Conservation (phyloP, 768 basidiomycete species). For the Kondoa malvinella region DNA sequence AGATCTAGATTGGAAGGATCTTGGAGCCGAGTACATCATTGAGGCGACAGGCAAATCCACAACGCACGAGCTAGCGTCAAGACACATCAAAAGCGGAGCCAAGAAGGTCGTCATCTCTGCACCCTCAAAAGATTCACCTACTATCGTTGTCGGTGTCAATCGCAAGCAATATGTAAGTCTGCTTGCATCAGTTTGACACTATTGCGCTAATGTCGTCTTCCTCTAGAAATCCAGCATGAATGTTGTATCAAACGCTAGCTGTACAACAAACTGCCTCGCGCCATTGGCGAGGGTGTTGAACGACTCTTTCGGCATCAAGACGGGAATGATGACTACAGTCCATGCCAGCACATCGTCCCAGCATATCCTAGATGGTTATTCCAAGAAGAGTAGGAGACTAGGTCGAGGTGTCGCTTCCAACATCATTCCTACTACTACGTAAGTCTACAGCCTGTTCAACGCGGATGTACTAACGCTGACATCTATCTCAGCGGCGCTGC, state of each 20-base stretch:
- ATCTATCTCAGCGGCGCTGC: constrained; percentile 31
- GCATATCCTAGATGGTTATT: constrained; percentile 32
- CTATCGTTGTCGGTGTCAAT: constrained; percentile 32
- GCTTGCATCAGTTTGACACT: not conserved
- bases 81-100: constrained; percentile 28
- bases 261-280: constrained; percentile 33
- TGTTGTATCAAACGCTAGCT: constrained; percentile 31
- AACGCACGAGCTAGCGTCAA: constrained; percentile 26
- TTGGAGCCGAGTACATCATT: constrained; percentile 30
- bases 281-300: constrained; percentile 32
- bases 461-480: no score
- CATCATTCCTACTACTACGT: constrained; percentile 30
- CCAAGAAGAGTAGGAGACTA: constrained; percentile 25
- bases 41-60: constrained; percentile 32
- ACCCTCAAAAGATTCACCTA: constrained; percentile 22
- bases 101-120: constrained; percentile 34
- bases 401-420: constrained; percentile 29
- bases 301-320: constrained; percentile 30
- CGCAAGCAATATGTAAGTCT: constrained; percentile 23
- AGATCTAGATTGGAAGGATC: constrained; percentile 29
- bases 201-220: not conserved
- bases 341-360: constrained; percentile 32
- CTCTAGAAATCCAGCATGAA: constrained; percentile 17
- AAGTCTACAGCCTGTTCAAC: not conserved
- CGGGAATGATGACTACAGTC: constrained; percentile 33